These are phyloP conservation scores for Priceomyces castillae DNA, from an alignment of 805 yeast genomes.

Conservation along the genomic window DNA sequence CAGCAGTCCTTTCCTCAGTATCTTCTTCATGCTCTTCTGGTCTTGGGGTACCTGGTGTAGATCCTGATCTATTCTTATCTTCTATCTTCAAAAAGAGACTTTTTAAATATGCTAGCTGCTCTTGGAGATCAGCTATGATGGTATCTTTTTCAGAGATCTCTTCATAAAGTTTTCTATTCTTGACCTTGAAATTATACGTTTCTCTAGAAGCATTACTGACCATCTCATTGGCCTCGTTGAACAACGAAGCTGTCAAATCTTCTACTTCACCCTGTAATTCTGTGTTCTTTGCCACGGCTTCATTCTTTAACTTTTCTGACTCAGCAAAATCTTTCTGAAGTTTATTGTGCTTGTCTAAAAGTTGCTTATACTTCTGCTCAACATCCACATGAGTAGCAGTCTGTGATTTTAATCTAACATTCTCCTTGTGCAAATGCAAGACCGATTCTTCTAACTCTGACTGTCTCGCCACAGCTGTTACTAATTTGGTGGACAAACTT, in stretches of 20 bases:
- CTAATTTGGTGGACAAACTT: conserved; percentile 54
- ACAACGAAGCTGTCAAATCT: conserved; percentile 71
- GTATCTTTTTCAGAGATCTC: conserved; percentile 65
- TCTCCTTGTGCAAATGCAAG: conserved; percentile 37
- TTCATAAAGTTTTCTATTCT: conserved; percentile 53
- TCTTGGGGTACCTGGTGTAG: conserved; percentile 15
- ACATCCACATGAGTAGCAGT: conserved; percentile 18
- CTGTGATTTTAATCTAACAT: conserved; percentile 23
- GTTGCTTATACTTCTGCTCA: conserved; percentile 21
- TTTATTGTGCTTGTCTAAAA: conserved; percentile 30
- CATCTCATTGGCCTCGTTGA: conserved; percentile 82
- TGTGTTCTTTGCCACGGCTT: conserved; percentile 58
- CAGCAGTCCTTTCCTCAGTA: conserved; percentile 15
- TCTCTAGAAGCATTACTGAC: conserved; percentile 76
- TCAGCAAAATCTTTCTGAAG: conserved; percentile 23
- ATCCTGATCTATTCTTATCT: conserved; percentile 26
- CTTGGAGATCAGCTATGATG: conserved; percentile 60
- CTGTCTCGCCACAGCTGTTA: conserved; percentile 59
- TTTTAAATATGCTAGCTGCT: conserved; percentile 68
- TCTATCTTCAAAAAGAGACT: conserved; percentile 55
- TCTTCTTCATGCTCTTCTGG: conserved; percentile 6
- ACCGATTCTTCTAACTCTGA: conserved; percentile 52
- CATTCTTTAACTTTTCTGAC: conserved; percentile 30
- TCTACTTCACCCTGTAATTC: conserved; percentile 71
- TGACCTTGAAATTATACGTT: conserved; percentile 55